Conservation (phyloP, 2,329 filamentous ascomycete species). For the Colletotrichum viniferum region DNA sequence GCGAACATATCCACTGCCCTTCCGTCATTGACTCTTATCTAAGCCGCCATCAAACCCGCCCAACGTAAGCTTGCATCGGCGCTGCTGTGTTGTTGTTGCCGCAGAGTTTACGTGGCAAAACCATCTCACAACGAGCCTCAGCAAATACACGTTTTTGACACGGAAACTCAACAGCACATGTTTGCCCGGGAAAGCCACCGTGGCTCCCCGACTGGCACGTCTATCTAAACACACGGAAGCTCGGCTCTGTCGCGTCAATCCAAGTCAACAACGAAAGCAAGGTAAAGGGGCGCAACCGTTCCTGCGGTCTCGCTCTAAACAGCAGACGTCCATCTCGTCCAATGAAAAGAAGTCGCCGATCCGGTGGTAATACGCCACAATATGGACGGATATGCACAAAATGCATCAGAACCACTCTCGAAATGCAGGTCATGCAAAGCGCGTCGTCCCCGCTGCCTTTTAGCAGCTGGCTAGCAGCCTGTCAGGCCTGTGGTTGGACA, state of each 20-base stretch:
- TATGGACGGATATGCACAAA: constrained; percentile 5
- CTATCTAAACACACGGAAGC: background rate
- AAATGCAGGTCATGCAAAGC: constrained; percentile 16
- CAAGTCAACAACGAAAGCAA: background rate
- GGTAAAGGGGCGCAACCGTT: background rate
- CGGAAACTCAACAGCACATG: background rate
- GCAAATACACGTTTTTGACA: background rate
- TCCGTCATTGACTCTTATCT: background rate
- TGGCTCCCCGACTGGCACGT: background rate
- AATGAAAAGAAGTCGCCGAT: background rate
- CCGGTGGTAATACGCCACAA: background rate
- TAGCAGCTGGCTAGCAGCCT: background rate
- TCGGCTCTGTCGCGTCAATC: background rate
- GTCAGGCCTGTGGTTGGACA: background rate
- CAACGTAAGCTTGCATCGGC: background rate
- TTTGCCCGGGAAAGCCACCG: background rate
- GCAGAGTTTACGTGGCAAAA: background rate
- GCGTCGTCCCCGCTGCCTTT: background rate
- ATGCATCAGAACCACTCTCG: background rate
- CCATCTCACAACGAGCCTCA: background rate
- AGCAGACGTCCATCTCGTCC: background rate
- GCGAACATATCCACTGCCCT: background rate
- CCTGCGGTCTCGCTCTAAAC: background rate
- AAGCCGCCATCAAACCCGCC: background rate
- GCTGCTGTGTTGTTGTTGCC: background rate